Conservation (phyloP, 2,329 filamentous ascomycete genomes). For the Pseudogymnoascus sp. region DNA sequence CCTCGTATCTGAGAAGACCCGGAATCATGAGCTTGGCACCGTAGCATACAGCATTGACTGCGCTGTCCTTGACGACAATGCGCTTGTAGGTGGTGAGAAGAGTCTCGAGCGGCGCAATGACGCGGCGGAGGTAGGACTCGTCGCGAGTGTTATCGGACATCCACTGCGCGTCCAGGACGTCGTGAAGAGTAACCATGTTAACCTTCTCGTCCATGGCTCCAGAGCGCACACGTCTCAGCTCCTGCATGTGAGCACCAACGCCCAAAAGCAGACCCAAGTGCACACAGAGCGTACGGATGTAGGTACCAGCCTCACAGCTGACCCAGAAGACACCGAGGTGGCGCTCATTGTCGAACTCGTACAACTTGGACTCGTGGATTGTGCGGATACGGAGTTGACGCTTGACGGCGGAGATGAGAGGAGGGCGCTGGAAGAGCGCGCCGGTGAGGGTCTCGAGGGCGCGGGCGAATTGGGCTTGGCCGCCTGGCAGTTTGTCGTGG, state of each 20-base stretch:
- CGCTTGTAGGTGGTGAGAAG: slow-evolving; percentile 91
- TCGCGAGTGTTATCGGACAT: slow-evolving; percentile 91
- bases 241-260: slow-evolving; percentile 96
- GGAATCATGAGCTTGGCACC: slow-evolving; percentile 99
- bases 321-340: slow-evolving; percentile 99
- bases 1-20: slow-evolving; percentile 86
- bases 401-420: slow-evolving; percentile 97
- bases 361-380: slow-evolving; percentile 92
- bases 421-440: slow-evolving; percentile 93
- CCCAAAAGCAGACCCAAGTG: slow-evolving; percentile 71
- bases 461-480: slow-evolving; percentile 84
- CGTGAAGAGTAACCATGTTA: slow-evolving; percentile 86
- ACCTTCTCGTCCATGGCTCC: slow-evolving; percentile 92
- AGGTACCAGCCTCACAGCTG: slow-evolving; percentile 96
- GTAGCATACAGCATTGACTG: slow-evolving; percentile 96
- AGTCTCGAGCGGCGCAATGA: slow-evolving; percentile 89
- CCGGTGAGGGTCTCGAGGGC: slow-evolving; percentile 94
- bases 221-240: slow-evolving; percentile 85
- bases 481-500: slow-evolving; percentile 90
- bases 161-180: slow-evolving; percentile 94
- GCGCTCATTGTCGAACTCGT: slow-evolving; percentile 97
- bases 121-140: slow-evolving; percentile 82
- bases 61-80: slow-evolving; percentile 93
- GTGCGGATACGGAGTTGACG: slow-evolving; percentile 96
- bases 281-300: slow-evolving; percentile 96